Conservation (phyloP, 1,139 yeast species). For the Nematodospora anomalae region DNA sequence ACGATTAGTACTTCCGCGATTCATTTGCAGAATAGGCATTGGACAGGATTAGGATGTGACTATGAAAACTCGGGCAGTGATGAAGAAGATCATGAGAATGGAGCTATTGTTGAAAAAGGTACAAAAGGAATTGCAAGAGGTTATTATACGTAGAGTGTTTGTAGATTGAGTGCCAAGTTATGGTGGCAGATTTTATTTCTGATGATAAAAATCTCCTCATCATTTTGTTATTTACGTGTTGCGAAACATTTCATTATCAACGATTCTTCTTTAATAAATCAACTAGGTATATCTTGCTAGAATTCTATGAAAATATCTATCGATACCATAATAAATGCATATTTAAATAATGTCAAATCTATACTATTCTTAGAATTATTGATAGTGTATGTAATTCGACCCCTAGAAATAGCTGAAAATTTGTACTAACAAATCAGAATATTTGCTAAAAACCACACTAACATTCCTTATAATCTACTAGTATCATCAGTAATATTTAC, state of each 20-base stretch:
- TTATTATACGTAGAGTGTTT: constrained; percentile 40
- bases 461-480: constrained; percentile 10
- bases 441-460: constrained; percentile 8
- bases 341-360: constrained; percentile 6
- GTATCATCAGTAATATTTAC: constrained; percentile 5
- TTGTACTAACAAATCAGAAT: constrained; percentile 8
- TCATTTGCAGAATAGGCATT: constrained; percentile 66
- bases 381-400: constrained; percentile 10
- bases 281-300: neutral
- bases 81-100: constrained; percentile 49
- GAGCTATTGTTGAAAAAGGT: constrained; percentile 80
- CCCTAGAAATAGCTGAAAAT: too few relatives aligned
- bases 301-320: constrained; percentile 11
- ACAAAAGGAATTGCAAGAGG: constrained; percentile 88
- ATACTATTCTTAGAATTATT: constrained; percentile 9
- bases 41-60: constrained; percentile 95
- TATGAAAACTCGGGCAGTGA: constrained; percentile 40
- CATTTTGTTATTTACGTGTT: neutral
- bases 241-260: neutral
- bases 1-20: constrained; percentile 91
- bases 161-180: neutral
- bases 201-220: too few relatives aligned
- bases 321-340: constrained; percentile 8
- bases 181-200: too few relatives aligned
- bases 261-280: neutral